A percentile compares a stretch with the other conserved stretches of the same genome.
phyloP scores from a whole-genome alignment of 148 eudicot genomes.

The Camellia japonica region DNA sequence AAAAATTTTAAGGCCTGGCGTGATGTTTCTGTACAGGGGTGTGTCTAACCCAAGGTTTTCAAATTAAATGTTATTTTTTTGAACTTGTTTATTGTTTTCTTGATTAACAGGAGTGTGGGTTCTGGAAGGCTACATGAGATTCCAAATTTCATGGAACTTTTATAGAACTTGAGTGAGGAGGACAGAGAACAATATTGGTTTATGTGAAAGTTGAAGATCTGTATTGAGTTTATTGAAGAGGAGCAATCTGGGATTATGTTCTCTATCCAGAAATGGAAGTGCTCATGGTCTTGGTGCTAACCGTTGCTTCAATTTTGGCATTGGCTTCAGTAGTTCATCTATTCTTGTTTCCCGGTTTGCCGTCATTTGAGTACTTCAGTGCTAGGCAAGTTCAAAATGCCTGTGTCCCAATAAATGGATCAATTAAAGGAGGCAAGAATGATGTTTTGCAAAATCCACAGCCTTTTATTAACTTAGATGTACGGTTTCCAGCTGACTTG shows the following conservation, averaged over 20 bases:
- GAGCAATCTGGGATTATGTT: slow-evolving; percentile 39
- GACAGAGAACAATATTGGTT: slow-evolving; percentile 11
- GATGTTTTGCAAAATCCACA: neutral
- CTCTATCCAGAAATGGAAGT: slow-evolving; percentile 48
- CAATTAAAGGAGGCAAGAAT: slow-evolving; percentile 8
- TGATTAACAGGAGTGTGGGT: slow-evolving; percentile 8
- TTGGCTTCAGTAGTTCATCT: slow-evolving; percentile 55
- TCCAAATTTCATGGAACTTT: neutral
- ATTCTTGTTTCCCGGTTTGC: slow-evolving; percentile 24
- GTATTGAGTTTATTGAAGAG: slow-evolving; percentile 11
- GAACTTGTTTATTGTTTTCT: neutral
- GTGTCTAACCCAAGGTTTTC: neutral
- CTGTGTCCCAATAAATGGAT: slow-evolving; percentile 17
- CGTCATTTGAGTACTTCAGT: no score
- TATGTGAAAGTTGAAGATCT: neutral
- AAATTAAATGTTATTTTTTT: neutral
- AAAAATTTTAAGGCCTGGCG: neutral
- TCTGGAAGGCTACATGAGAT: neutral
- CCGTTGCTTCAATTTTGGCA: slow-evolving; percentile 47
- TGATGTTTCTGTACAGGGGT: neutral
- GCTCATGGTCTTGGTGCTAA: slow-evolving; percentile 57
- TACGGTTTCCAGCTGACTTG: no score
- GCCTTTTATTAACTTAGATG: no score
- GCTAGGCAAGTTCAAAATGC: slow-evolving; percentile 4
- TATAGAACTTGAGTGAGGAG: slow-evolving; percentile 12